These are phyloP conservation scores for Glycine tomentella DNA, from an alignment of 306 rosid species.

Conservation along the genomic window DNA sequence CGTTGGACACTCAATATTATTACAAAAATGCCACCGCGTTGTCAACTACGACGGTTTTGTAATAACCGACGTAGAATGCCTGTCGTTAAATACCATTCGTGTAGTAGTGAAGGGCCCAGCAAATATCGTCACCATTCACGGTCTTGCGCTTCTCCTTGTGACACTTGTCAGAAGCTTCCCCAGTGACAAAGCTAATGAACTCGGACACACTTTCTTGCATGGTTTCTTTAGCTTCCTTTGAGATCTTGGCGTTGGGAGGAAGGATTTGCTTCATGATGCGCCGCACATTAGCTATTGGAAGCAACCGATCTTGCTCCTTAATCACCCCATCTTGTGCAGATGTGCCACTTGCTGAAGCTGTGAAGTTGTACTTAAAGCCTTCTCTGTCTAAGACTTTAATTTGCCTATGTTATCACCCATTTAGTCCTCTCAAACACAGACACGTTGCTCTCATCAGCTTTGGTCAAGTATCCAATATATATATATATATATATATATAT, in stretches of 20 bases:
- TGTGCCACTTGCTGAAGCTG: conserved; percentile 26
- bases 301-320: conserved; percentile 93
- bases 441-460: conserved; percentile 71
- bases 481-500: too few relatives aligned
- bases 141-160: conserved; percentile 96
- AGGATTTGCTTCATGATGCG: conserved; percentile 92
- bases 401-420: conserved; percentile 71
- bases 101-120: conserved; percentile 91
- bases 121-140: conserved; percentile 89
- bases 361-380: conserved; percentile 60
- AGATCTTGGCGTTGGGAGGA: conserved; percentile 87
- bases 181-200: conserved; percentile 94
- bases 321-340: conserved; percentile 54
- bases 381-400: conserved; percentile 57
- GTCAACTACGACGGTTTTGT: too few relatives aligned
- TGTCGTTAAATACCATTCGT: too few relatives aligned
- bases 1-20: too few relatives aligned
- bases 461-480: conserved; percentile 40
- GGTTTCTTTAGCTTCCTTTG: conserved; percentile 93
- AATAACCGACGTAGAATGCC: too few relatives aligned
- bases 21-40: too few relatives aligned
- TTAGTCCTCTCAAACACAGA: conserved; percentile 74
- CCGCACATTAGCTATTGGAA: conserved; percentile 95
- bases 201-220: conserved; percentile 96
- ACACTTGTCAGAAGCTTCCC: conserved; percentile 96